These are phyloP conservation scores for Pseudonectria buxi DNA, from an alignment of 2,329 filamentous ascomycete species.

Conservation along the genomic window DNA sequence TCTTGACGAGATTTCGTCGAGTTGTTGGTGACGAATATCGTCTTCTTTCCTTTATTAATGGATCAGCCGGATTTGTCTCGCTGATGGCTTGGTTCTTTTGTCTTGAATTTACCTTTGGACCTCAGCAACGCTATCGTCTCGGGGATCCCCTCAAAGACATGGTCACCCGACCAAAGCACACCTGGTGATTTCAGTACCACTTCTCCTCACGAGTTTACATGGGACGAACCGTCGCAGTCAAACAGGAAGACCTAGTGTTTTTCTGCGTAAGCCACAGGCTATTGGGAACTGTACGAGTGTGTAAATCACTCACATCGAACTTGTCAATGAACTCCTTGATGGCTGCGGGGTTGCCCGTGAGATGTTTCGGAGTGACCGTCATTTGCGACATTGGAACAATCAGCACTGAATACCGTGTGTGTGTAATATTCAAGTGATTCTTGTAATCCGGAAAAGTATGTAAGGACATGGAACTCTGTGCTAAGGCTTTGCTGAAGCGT, in stretches of 20 bases:
- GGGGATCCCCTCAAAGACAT: constrained; percentile 75
- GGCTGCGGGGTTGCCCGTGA: constrained; percentile 71
- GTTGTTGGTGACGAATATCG: constrained; percentile 98
- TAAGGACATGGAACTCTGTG: too few species aligned
- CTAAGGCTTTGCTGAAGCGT: too few species aligned
- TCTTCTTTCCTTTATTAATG: constrained; percentile 66
- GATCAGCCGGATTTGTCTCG: constrained; percentile 5
- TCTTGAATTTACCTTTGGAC: constrained; percentile 55
- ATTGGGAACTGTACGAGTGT: neutral
- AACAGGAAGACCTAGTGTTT: constrained; percentile 72
- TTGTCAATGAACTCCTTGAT: constrained; percentile 79
- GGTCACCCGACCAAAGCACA: constrained; percentile 93
- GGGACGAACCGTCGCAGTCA: constrained; percentile 81
- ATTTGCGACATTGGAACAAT: constrained; percentile 8
- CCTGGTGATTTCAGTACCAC: constrained; percentile 44
- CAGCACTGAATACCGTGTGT: too few species aligned
- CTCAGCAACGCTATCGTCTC: constrained; percentile 81
- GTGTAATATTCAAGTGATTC: too few species aligned
- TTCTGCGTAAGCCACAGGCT: constrained; percentile 1
- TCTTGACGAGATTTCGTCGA: constrained; percentile 91
- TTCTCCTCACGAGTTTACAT: too few species aligned
- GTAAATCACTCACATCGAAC: constrained; percentile 70
- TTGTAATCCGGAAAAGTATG: too few species aligned
- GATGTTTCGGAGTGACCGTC: constrained; percentile 45
- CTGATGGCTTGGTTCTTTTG: neutral